phyloP scores from a whole-genome alignment of 108 stramenopile genomes.

The Pseudonitzschia multistriata region DNA sequence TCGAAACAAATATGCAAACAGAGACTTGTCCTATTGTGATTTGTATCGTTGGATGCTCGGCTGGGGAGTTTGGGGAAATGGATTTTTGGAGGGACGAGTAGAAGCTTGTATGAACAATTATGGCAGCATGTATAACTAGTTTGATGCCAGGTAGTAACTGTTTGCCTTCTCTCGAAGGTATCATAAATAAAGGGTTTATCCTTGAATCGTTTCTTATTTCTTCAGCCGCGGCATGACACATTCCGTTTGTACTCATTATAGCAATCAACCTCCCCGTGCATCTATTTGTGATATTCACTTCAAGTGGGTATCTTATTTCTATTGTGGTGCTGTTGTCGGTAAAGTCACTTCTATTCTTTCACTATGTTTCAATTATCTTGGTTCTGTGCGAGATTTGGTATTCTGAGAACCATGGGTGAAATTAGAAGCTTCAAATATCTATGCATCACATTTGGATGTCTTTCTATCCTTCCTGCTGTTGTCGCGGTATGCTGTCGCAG shows the following conservation, averaged over 20 bases:
- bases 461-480: slow-evolving; percentile 6
- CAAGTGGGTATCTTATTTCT: too few relatives aligned
- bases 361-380: slow-evolving; percentile 25
- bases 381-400: slow-evolving; percentile 33
- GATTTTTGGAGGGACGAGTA: slow-evolving; percentile 1
- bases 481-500: slow-evolving; percentile 15
- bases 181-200: too few relatives aligned
- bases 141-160: too few relatives aligned
- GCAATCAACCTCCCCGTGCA: too few relatives aligned
- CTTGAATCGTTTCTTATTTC: too few relatives aligned
- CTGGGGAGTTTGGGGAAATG: slow-evolving; percentile 10
- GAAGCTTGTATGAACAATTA: neutral
- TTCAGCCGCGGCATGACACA: too few relatives aligned
- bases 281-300: too few relatives aligned
- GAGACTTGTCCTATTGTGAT: slow-evolving; percentile 12
- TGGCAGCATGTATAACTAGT: neutral
- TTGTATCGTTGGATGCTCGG: slow-evolving; percentile 16
- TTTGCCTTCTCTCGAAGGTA: too few relatives aligned
- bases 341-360: too few relatives aligned
- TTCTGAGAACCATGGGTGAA: neutral
- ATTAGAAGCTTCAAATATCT: neutral
- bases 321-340: too few relatives aligned
- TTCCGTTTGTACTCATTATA: too few relatives aligned
- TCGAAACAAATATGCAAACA: neutral
- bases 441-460: neutral